Conservation (phyloP, 768 basidiomycete genomes). For the Auricularia heimuer region DNA sequence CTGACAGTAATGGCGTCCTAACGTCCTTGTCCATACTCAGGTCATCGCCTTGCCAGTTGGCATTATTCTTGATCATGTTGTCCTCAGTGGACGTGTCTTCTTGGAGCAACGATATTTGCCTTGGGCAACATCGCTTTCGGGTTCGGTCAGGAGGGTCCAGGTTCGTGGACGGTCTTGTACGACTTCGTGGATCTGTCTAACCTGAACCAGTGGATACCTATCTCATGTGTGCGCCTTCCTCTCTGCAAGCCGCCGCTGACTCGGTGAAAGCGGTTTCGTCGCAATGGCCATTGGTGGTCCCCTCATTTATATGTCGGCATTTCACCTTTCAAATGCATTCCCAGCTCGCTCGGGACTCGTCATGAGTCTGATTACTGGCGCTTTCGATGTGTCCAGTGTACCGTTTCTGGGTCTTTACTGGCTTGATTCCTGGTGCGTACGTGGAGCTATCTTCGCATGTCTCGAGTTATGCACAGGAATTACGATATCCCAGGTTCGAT, state of each 20-base stretch:
- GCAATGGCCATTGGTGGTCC: constrained; percentile 28
- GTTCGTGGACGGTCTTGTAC: constrained; percentile 10
- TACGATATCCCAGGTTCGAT: neutral
- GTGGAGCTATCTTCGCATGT: neutral
- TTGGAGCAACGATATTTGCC: constrained; percentile 22
- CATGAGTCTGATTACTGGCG: constrained; percentile 27
- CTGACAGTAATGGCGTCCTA: neutral
- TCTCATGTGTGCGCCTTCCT: neutral
- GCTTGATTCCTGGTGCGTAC: constrained; percentile 6
- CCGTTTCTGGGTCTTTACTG: constrained; percentile 20
- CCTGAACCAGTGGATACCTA: constrained; percentile 3
- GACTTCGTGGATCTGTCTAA: neutral
- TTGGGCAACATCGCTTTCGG: constrained; percentile 24
- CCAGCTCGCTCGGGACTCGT: constrained; percentile 26
- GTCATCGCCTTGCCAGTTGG: constrained; percentile 22
- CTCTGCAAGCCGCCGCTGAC: neutral
- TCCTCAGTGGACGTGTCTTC: constrained; percentile 21
- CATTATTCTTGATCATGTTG: constrained; percentile 18
- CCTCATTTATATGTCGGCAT: constrained; percentile 27
- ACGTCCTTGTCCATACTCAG: constrained; percentile 5
- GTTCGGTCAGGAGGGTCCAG: constrained; percentile 12
- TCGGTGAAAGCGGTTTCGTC: constrained; percentile 18
- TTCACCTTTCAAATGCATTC: constrained; percentile 31
- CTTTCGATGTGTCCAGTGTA: constrained; percentile 27
- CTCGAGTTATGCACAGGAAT: neutral